These are phyloP conservation scores for Fonsecaea multimorphosa DNA, from an alignment of 2,329 filamentous ascomycete genomes.

Conservation along the genomic window DNA sequence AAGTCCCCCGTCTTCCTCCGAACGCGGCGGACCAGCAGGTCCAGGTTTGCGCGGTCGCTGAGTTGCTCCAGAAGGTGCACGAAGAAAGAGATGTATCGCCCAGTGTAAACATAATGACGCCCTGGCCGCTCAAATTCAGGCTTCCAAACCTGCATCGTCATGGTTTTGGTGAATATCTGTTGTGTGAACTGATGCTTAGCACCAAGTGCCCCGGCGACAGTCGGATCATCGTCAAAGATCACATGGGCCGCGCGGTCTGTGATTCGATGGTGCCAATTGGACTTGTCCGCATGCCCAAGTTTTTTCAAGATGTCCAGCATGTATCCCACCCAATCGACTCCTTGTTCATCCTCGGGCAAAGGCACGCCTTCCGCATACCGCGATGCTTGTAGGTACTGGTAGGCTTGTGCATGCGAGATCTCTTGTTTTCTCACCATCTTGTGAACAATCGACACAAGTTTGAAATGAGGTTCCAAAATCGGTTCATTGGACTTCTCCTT, in stretches of 20 bases:
- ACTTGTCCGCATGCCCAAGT: conserved; percentile 76
- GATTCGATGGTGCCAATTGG: conserved; percentile 94
- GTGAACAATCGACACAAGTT: conserved; percentile 79
- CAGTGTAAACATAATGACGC: conserved; percentile 89
- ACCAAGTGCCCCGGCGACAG: conserved; percentile 60
- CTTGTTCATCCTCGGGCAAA: conserved; percentile 55
- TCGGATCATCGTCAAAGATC: conserved; percentile 62
- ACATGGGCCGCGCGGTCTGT: conserved; percentile 70
- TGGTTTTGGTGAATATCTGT: conserved; percentile 91
- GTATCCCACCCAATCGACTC: conserved; percentile 65
- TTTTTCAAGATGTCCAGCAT: conserved; percentile 65
- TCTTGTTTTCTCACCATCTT: conserved; percentile 70
- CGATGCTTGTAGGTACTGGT: conserved; percentile 58
- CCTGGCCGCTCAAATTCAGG: conserved; percentile 85
- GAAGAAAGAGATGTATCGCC: conserved; percentile 84
- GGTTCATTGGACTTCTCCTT: conserved; percentile 70
- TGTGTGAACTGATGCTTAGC: conserved; percentile 80
- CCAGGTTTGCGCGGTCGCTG: conserved; percentile 75
- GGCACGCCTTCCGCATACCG: conserved; percentile 61
- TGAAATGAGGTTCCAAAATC: conserved; percentile 90
- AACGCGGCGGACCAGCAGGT: conserved; percentile 77
- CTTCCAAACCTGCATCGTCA: conserved; percentile 94
- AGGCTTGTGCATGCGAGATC: conserved; percentile 55
- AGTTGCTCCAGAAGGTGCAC: conserved; percentile 75
- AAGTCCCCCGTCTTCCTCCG: conserved; percentile 81